phyloP scores from a whole-genome alignment of 805 yeast species.

The Cyberlindnera suaveolens region DNA sequence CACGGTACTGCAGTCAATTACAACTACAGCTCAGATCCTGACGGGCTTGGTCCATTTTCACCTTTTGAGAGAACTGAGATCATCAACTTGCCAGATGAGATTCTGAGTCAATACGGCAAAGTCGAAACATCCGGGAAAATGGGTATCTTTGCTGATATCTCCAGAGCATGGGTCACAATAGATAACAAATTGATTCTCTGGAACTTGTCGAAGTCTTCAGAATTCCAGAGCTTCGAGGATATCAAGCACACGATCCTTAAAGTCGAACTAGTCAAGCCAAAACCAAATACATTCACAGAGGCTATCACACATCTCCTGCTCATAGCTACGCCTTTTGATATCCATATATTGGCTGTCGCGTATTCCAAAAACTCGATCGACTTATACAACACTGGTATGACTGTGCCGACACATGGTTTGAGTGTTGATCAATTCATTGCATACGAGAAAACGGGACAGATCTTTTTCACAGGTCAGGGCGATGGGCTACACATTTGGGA shows the following conservation, averaged over 20 bases:
- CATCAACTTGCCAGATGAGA: conserved; percentile 72
- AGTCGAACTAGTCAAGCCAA: conserved; percentile 76
- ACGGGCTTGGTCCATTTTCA: conserved; percentile 46
- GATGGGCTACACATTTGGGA: conserved; percentile 85
- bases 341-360: conserved; percentile 72
- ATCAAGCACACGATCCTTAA: conserved; percentile 70
- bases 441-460: conserved; percentile 62
- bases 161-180: conserved; percentile 78
- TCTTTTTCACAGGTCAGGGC: conserved; percentile 77
- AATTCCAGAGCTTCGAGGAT: conserved; percentile 77
- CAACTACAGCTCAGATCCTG: conserved; percentile 49
- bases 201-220: conserved; percentile 63
- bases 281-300: conserved; percentile 71
- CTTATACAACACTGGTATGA: conserved; percentile 76
- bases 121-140: conserved; percentile 63
- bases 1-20: conserved; percentile 59
- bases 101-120: conserved; percentile 64
- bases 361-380: conserved; percentile 48
- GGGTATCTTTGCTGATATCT: conserved; percentile 79
- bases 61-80: conserved; percentile 71
- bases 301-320: conserved; percentile 67
- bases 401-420: conserved; percentile 74
- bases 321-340: conserved; percentile 73
- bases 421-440: conserved; percentile 57
- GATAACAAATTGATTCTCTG: conserved; percentile 81